A percentile compares a stretch with the other conserved stretches of the same genome.
Conservation (phyloP, 1,284 basidiomycete genomes). For the Coniferiporia weirii region DNA sequence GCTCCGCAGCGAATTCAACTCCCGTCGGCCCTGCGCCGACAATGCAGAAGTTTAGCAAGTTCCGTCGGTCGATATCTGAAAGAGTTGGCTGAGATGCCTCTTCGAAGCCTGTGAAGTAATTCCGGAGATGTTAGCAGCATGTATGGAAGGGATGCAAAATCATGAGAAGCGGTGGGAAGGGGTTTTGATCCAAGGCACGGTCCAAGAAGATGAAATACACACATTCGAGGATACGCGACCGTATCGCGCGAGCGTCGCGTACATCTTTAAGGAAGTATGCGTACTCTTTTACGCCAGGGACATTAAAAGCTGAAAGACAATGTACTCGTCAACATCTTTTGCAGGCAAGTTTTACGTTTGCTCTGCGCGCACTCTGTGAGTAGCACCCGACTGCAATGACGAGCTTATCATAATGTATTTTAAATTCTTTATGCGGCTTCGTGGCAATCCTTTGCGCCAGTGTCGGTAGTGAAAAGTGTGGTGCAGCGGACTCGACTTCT, state of each 20-base stretch:
- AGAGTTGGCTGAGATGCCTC: conserved; percentile 70
- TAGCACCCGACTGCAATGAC: conserved; percentile 84
- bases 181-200: too few species aligned
- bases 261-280: conserved; percentile 83
- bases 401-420: conserved; percentile 72
- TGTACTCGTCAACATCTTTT: not conserved
- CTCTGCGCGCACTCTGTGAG: conserved; percentile 58
- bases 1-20: conserved; percentile 82
- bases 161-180: not conserved
- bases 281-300: conserved; percentile 70
- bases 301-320: conserved; percentile 45
- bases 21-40: conserved; percentile 79
- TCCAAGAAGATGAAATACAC: conserved; percentile 20
- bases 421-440: conserved; percentile 32
- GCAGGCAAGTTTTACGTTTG: not conserved
- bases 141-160: conserved; percentile 2
- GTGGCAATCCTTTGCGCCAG: conserved; percentile 12
- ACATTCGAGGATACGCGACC: conserved; percentile 72
- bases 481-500: not conserved
- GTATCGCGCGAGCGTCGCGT: conserved; percentile 75
- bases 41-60: conserved; percentile 74
- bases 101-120: conserved; percentile 54
- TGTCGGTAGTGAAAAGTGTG: conserved; percentile 6
- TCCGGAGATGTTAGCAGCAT: not conserved
- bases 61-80: conserved; percentile 58